These are phyloP conservation scores for Asterochloris erici DNA, from an alignment of 139 green algal genomes.

Conservation along the genomic window DNA sequence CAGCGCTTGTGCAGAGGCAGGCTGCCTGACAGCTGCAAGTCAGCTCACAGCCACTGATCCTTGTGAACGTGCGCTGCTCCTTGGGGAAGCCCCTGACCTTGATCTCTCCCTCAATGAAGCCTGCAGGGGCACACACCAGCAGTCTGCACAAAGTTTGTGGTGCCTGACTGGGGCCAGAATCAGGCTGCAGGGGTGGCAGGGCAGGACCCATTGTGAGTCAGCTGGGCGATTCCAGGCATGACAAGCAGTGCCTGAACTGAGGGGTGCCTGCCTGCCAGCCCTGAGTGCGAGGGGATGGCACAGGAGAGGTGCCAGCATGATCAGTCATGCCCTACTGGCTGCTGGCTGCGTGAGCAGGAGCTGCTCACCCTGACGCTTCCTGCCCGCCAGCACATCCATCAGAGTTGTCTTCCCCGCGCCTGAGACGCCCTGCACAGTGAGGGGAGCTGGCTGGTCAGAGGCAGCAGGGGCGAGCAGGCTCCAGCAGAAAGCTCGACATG, in stretches of 20 bases:
- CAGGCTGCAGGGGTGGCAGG: no score
- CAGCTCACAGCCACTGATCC: slow-evolving; percentile 51
- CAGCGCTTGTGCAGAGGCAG: neutral
- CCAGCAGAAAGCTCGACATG: no score
- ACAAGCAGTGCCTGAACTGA: no score
- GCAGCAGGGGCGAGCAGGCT: no score
- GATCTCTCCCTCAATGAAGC: slow-evolving; percentile 61
- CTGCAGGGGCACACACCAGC: slow-evolving; percentile 8
- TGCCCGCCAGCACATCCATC: neutral
- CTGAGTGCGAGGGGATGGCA: no score
- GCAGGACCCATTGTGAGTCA: no score
- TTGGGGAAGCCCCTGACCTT: slow-evolving; percentile 55
- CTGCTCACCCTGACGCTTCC: neutral
- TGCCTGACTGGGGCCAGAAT: no score
- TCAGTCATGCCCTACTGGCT: neutral
- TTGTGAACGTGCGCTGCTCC: slow-evolving; percentile 58
- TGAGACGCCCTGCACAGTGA: neutral
- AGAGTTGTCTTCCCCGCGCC: neutral
- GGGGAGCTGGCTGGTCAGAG: no score
- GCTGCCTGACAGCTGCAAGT: neutral
- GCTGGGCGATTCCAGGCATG: no score
- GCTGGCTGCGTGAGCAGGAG: neutral
- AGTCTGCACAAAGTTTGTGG: no score
- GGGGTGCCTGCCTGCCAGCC: no score
- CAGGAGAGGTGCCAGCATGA: no score